Conservation (phyloP, 2,329 filamentous ascomycete species). For the Chaetomiaceae sp. region DNA sequence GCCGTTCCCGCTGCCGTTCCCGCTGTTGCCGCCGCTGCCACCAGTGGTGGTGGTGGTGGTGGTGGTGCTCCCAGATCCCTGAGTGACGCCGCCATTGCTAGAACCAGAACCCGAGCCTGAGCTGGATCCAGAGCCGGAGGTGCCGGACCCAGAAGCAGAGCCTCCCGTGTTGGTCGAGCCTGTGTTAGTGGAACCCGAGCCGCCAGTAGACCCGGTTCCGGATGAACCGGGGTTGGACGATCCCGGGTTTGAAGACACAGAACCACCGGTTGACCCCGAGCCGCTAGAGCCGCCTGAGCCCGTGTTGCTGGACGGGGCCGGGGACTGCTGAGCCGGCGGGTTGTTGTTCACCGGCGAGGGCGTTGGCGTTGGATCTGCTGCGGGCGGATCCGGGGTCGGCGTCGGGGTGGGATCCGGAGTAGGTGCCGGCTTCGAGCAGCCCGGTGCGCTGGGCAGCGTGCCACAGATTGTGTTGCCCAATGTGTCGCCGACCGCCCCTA, state of each 20-base stretch:
- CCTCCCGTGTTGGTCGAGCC: not conserved
- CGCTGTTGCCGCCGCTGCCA: not conserved
- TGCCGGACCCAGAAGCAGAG: not conserved
- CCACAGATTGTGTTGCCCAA: constrained; percentile 2
- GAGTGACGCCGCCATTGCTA: not conserved
- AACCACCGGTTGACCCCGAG: not conserved
- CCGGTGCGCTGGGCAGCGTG: not conserved
- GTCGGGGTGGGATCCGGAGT: not conserved
- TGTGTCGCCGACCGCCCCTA: not conserved
- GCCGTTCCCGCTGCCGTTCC: not conserved
- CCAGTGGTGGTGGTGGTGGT: not conserved
- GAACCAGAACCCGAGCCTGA: constrained; percentile 2
- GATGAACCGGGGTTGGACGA: not conserved
- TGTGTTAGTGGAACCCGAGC: not conserved
- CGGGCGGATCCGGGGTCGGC: not conserved
- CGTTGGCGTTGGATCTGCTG: constrained; percentile 1
- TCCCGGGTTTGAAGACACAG: not conserved
- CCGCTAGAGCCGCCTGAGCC: not conserved
- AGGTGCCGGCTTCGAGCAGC: constrained; percentile 3
- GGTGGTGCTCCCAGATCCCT: too few relatives aligned
- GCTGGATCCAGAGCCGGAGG: constrained; percentile 2
- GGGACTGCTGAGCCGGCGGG: not conserved
- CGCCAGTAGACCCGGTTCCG: not conserved
- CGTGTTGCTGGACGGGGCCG: not conserved
- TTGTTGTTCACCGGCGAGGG: not conserved